phyloP scores from a whole-genome alignment of 2,329 filamentous ascomycete genomes.

The Pseudocercospora macadamiae region DNA sequence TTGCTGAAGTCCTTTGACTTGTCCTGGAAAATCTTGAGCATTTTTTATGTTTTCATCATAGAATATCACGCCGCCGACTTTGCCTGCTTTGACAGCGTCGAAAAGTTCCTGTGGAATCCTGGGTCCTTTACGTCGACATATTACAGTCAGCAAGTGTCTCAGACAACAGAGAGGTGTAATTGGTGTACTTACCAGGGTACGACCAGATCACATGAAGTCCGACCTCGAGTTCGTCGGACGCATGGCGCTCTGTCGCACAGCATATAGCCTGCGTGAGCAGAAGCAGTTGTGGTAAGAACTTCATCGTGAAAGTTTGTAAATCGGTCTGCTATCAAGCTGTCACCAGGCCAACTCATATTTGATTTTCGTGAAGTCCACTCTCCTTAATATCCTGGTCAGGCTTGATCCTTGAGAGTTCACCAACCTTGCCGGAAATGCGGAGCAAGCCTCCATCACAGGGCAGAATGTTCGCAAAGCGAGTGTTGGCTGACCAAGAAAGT shows the following conservation, averaged over 20 bases:
- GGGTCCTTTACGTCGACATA: no score
- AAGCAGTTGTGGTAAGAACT: neutral
- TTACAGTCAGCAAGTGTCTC: no score
- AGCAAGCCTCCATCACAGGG: neutral
- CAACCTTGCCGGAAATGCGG: neutral
- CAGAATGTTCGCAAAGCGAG: neutral
- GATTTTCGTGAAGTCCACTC: neutral
- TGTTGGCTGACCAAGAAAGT: neutral
- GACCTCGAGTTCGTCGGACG: constrained; percentile 4
- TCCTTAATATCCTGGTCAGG: constrained; percentile 2
- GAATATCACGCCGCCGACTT: constrained; percentile 26
- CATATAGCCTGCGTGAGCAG: neutral
- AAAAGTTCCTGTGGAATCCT: constrained; percentile 15
- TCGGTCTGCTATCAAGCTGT: no score
- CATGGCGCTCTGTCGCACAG: neutral
- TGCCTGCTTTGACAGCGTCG: constrained; percentile 14
- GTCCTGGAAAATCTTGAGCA: constrained; percentile 10
- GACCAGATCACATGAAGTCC: constrained; percentile 26
- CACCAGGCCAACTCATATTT: neutral
- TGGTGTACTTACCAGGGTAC: no score
- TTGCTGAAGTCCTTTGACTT: constrained; percentile 18
- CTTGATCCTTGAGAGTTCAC: constrained; percentile 2
- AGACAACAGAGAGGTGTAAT: no score
- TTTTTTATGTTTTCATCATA: constrained; percentile 23
- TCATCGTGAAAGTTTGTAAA: neutral